Evolutionary conservation across 371 early-diverging fungal genomes (phyloP).

Genomic region (Haplosporangium sp.): DNA sequence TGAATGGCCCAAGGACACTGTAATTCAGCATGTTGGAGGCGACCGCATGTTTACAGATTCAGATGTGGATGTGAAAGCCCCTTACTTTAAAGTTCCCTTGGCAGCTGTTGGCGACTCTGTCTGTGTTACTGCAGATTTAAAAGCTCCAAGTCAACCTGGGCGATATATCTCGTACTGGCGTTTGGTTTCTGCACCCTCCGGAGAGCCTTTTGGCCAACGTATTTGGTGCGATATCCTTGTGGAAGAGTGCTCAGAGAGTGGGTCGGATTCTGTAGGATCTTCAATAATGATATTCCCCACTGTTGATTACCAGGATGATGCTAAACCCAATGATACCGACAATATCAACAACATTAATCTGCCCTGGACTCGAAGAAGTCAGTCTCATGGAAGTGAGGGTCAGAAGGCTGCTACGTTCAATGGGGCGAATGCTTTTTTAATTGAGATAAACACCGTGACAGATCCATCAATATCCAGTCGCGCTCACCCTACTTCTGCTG

Average conservation of each 20-base stretch:
- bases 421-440: background rate
- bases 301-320: conserved; percentile 29
- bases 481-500: background rate
- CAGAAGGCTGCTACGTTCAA: background rate
- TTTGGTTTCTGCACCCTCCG: conserved; percentile 63
- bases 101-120: conserved; percentile 64
- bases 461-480: background rate
- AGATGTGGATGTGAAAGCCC: conserved; percentile 18
- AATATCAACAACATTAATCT: background rate
- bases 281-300: conserved; percentile 58
- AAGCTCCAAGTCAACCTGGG: conserved; percentile 73
- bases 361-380: background rate
- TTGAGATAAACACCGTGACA: background rate
- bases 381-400: background rate
- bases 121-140: conserved; percentile 70
- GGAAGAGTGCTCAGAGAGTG: conserved; percentile 44
- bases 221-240: conserved; percentile 77
- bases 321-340: no score
- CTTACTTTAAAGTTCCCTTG: conserved; percentile 60
- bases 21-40: conserved; percentile 68
- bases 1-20: conserved; percentile 74
- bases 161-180: conserved; percentile 74
- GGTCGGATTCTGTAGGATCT: conserved; percentile 39
- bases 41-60: conserved; percentile 57
- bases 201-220: conserved; percentile 72